Percentiles rank a stretch among this genome's conserved stretches.
phyloP scores from a whole-genome alignment of 1,139 yeast genomes.

The Meyerozyma athensensis region DNA sequence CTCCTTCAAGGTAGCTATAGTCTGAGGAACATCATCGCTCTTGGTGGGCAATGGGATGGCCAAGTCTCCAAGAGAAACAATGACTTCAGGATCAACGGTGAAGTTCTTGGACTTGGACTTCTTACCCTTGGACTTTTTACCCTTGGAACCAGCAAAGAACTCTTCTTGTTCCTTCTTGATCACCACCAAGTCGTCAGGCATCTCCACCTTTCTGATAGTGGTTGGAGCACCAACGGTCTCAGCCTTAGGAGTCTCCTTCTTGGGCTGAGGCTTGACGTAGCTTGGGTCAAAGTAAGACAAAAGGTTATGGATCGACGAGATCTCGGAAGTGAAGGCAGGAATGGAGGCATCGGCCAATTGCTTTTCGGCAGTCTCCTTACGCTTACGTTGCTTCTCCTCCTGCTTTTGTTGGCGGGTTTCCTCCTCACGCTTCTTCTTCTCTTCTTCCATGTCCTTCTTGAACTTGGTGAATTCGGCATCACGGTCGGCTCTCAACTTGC shows the following conservation, averaged over 20 bases:
- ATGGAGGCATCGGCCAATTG: slow-evolving; percentile 63
- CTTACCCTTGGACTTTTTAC: slow-evolving; percentile 49
- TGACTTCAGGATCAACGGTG: slow-evolving; percentile 75
- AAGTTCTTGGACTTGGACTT: slow-evolving; percentile 42
- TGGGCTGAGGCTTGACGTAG: slow-evolving; percentile 56
- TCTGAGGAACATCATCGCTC: slow-evolving; percentile 64
- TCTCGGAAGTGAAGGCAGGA: slow-evolving; percentile 82
- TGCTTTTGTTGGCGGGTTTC: slow-evolving; percentile 54
- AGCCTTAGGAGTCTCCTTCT: slow-evolving; percentile 22
- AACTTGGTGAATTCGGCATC: slow-evolving; percentile 70
- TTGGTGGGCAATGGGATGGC: slow-evolving; percentile 78
- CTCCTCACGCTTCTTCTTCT: slow-evolving; percentile 66
- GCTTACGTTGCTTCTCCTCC: slow-evolving; percentile 57
- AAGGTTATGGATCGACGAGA: slow-evolving; percentile 66
- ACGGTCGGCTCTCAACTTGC: slow-evolving; percentile 61
- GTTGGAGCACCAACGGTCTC: slow-evolving; percentile 16
- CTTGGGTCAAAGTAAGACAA: slow-evolving; percentile 74
- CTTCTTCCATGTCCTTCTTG: slow-evolving; percentile 64
- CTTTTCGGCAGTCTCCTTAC: slow-evolving; percentile 62
- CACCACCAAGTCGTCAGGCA: slow-evolving; percentile 62
- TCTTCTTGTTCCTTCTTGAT: slow-evolving; percentile 64
- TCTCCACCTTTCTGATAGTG: slow-evolving; percentile 48
- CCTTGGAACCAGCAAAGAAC: slow-evolving; percentile 49
- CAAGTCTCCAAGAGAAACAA: slow-evolving; percentile 73
- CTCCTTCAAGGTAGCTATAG: slow-evolving; percentile 65